These are phyloP conservation scores for Didymella glomerata DNA, from an alignment of 2,329 filamentous ascomycete species.

Conservation along the genomic window DNA sequence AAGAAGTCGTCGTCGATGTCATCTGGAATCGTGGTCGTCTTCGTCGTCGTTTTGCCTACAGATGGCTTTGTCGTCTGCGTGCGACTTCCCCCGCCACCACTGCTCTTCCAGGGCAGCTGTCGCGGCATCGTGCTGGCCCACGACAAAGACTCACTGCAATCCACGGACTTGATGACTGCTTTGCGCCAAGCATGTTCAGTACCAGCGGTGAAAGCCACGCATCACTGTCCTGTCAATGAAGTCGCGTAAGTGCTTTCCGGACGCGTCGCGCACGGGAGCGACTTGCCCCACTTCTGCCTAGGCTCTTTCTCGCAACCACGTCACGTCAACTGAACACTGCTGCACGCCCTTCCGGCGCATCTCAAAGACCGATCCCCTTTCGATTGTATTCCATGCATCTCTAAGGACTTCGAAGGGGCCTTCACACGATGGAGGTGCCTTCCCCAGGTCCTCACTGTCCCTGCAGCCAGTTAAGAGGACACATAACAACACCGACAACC, in stretches of 20 bases:
- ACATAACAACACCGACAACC: constrained; percentile 11
- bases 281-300: constrained; percentile 27
- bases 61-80: constrained; percentile 28
- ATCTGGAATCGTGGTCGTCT: constrained; percentile 16
- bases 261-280: constrained; percentile 19
- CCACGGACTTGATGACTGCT: background rate
- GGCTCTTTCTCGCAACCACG: constrained; percentile 27
- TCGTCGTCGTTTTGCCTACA: constrained; percentile 24
- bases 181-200: constrained; percentile 4
- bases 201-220: constrained; percentile 3
- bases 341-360: constrained; percentile 38
- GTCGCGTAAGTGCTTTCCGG: constrained; percentile 7
- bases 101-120: constrained; percentile 61
- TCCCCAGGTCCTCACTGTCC: constrained; percentile 31
- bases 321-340: constrained; percentile 22
- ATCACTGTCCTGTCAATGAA: constrained; percentile 1
- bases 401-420: constrained; percentile 12
- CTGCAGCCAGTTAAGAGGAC: constrained; percentile 27
- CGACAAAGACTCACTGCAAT: background rate
- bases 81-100: constrained; percentile 32
- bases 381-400: constrained; percentile 38
- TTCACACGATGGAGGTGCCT: constrained; percentile 38
- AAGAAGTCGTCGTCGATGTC: constrained; percentile 43
- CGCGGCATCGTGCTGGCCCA: constrained; percentile 56
- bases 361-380: constrained; percentile 28